A percentile compares a stretch with the other conserved stretches of the same genome.
phyloP scores from a whole-genome alignment of 306 rosid genomes.

The Castanospermum australe region DNA sequence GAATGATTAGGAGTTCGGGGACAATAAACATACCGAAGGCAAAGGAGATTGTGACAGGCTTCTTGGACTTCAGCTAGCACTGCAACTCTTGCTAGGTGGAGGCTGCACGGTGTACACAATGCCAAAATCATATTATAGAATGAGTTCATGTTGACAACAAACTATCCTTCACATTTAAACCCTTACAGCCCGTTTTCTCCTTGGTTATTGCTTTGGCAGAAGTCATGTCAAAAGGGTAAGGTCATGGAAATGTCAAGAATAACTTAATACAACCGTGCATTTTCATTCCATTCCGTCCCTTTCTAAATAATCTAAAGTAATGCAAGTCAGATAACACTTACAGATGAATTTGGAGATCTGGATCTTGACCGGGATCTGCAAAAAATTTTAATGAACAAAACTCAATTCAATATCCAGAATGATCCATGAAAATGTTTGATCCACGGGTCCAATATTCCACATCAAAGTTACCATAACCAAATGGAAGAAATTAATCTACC shows the following conservation, averaged over 20 bases:
- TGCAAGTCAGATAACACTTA: slow-evolving; percentile 33
- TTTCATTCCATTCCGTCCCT: neutral
- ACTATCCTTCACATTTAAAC: neutral
- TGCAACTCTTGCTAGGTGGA: slow-evolving; percentile 20
- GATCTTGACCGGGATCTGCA: slow-evolving; percentile 70
- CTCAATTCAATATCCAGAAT: slow-evolving; percentile 28
- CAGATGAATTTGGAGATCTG: slow-evolving; percentile 51
- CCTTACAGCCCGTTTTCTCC: neutral
- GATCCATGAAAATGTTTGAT: neutral
- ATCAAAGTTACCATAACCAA: slow-evolving; percentile 30
- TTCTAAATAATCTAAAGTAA: neutral
- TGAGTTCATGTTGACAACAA: neutral
- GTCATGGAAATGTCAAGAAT: slow-evolving; percentile 6
- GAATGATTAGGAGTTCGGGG: neutral
- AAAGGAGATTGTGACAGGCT: slow-evolving; percentile 38
- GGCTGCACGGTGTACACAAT: slow-evolving; percentile 40
- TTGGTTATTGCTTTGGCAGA: neutral
- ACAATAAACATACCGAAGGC: slow-evolving; percentile 36
- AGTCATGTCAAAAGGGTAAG: neutral
- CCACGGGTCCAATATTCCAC: slow-evolving; percentile 29
- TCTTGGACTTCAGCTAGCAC: slow-evolving; percentile 48
- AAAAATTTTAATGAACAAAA: slow-evolving; percentile 14
- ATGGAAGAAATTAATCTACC: slow-evolving; percentile 34
- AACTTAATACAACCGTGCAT: neutral
- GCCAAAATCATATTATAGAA: neutral